Base-by-base conservation (phyloP, 2,329 filamentous ascomycete genomes). In the Ophiostoma montium region DNA sequence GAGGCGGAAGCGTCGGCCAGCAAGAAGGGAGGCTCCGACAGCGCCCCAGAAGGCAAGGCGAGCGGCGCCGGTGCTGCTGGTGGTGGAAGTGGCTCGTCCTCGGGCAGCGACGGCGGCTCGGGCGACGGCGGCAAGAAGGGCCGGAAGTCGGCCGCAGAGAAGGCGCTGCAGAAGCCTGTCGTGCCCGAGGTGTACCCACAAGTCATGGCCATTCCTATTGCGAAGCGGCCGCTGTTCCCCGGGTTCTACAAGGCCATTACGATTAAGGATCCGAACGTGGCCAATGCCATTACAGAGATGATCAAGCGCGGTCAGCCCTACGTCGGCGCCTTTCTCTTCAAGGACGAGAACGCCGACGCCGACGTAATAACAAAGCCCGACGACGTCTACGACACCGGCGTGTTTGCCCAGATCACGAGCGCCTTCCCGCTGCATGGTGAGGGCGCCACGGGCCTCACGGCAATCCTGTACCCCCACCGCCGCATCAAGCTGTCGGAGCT, bases 221-320 rank as follows among this genome's bases (percentile, higher is more conserved):
- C 87, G 27, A 88, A 94, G 64, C 77, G 92, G 48, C 92, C 92
- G 11, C 70, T 98, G 12, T 98, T 96, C 66, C 92, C 92, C 1
- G 92, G 92, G 1, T 98, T 96, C 67, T 98, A 98, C 71, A 98
- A 98, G 67, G 90, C 92, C 10, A 92, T 98, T 57, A 98, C 90
- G 3, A 94, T 98, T 57, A 83, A 86, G 62, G 88, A 98, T 60
- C 86, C 85, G 16, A 85, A 92, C 58, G 92, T 98, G 33, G 84
- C 89, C 13, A 80, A 82, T 35, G 92, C 92, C 19, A 94, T 98
- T 56, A 84, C 89, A 51, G 94, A 98, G 62, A 92, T 95, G 75
- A 86, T 96, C 63, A 95, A 94, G 72, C 77, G 90, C 47, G 92
- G 92, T 1, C 94, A 98, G 65, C 94, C 90, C 21, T 98, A 98